phyloP scores from a whole-genome alignment of 208 protist species.

The Leishmania martiniquensis region DNA sequence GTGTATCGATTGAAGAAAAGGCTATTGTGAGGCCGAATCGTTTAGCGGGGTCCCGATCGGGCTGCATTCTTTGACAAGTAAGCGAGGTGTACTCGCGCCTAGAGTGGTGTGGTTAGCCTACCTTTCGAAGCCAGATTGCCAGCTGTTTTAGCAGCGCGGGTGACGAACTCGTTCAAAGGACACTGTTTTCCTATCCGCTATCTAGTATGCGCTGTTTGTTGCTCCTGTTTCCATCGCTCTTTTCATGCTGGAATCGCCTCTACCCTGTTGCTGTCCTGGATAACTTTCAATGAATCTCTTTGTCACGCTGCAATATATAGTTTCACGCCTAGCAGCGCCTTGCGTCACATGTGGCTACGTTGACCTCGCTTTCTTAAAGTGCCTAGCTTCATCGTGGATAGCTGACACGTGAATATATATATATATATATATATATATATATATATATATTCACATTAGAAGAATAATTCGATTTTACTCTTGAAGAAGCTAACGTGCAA shows the following conservation, averaged over 20 bases:
- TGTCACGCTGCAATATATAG: neutral
- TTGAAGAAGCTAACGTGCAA: neutral
- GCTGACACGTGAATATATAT: neutral
- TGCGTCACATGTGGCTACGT: neutral
- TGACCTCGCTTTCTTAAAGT: neutral
- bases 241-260: neutral
- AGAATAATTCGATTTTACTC: neutral
- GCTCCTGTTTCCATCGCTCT: neutral
- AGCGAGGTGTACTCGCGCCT: neutral
- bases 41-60: neutral
- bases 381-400: neutral
- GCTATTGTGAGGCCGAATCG: neutral
- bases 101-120: neutral
- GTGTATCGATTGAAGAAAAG: neutral
- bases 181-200: neutral
- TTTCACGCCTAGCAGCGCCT: neutral
- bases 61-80: neutral
- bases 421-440: constrained; percentile 11
- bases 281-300: neutral
- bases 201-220: neutral
- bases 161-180: neutral
- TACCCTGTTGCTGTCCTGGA: neutral
- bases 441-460: neutral
- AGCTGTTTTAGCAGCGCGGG: neutral
- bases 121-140: neutral